Conservation (phyloP, 352 stramenopile species). For the Pythium brassicae region DNA sequence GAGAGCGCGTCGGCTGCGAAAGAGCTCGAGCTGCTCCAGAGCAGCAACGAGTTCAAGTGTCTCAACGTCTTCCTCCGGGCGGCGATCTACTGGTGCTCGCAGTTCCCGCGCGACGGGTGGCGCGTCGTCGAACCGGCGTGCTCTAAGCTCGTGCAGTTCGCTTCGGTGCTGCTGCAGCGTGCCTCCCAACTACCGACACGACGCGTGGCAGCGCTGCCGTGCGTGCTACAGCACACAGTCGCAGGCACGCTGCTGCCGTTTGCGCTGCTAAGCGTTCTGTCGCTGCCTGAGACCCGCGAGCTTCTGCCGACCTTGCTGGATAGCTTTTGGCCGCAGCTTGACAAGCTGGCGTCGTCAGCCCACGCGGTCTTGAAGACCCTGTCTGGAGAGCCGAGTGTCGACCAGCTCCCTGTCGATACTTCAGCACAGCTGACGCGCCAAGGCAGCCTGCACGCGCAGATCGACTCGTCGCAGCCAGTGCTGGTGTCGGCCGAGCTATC, state of each 20-base stretch:
- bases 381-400: neutral
- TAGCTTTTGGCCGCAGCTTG: slow-evolving; percentile 43
- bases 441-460: neutral
- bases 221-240: slow-evolving; percentile 54
- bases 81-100: slow-evolving; percentile 72
- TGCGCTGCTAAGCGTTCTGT: slow-evolving; percentile 60
- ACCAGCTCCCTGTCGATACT: neutral
- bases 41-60: slow-evolving; percentile 68
- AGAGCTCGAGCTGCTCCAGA: slow-evolving; percentile 42
- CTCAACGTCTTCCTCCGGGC: slow-evolving; percentile 73
- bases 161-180: slow-evolving; percentile 30
- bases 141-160: slow-evolving; percentile 50
- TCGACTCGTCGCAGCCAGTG: slow-evolving; percentile 6
- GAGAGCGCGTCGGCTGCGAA: slow-evolving; percentile 9
- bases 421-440: neutral
- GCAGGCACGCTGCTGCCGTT: slow-evolving; percentile 73
- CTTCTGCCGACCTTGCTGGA: slow-evolving; percentile 30
- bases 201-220: slow-evolving; percentile 18
- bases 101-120: slow-evolving; percentile 43
- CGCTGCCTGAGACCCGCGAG: slow-evolving; percentile 52
- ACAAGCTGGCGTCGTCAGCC: slow-evolving; percentile 22
- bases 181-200: slow-evolving; percentile 13
- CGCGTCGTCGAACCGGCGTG: slow-evolving; percentile 46
- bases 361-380: slow-evolving; percentile 14
- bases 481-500: slow-evolving; percentile 32